Evolutionary conservation across 441 rosid species (phyloP).

Genomic region (Capsella rubella): DNA sequence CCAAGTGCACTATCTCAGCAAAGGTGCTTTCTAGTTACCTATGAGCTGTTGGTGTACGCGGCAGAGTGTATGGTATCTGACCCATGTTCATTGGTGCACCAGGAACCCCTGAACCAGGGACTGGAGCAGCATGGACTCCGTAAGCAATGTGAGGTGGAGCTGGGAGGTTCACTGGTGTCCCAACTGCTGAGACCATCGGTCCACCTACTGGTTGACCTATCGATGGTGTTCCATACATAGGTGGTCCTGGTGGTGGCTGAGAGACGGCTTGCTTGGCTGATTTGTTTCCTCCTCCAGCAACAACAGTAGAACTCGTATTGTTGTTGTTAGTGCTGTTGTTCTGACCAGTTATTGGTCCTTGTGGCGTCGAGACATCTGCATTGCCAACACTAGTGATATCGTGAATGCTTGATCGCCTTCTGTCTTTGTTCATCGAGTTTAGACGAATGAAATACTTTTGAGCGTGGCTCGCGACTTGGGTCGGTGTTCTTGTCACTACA

Average conservation of each 20-base stretch:
- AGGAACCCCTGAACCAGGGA: constrained; percentile 75
- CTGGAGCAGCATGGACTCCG: constrained; percentile 76
- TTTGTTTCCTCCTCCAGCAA: constrained; percentile 64
- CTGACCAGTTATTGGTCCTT: constrained; percentile 97
- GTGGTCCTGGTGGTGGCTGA: constrained; percentile 61
- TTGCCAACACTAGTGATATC: constrained; percentile 90
- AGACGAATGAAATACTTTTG: constrained; percentile 92
- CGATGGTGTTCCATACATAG: constrained; percentile 72
- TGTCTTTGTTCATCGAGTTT: constrained; percentile 93
- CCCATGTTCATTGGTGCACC: constrained; percentile 82
- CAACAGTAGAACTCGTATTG: constrained; percentile 45
- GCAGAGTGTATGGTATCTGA: constrained; percentile 76
- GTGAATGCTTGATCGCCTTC: constrained; percentile 97
- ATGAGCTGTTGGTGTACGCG: constrained; percentile 71
- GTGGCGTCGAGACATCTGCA: constrained; percentile 71
- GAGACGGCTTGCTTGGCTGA: constrained; percentile 63
- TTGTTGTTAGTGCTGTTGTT: constrained; percentile 45
- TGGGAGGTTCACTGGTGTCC: constrained; percentile 89
- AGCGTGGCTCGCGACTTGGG: constrained; percentile 99
- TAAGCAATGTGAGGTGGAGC: constrained; percentile 79
- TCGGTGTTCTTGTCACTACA: constrained; percentile 97
- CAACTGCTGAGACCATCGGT: constrained; percentile 86
- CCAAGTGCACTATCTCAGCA: constrained; percentile 40
- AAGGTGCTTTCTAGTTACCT: constrained; percentile 54
- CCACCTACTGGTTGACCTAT: constrained; percentile 92